Base-by-base conservation (phyloP, 139 green algal genomes). In the Pedinophyceae sp. region DNA sequence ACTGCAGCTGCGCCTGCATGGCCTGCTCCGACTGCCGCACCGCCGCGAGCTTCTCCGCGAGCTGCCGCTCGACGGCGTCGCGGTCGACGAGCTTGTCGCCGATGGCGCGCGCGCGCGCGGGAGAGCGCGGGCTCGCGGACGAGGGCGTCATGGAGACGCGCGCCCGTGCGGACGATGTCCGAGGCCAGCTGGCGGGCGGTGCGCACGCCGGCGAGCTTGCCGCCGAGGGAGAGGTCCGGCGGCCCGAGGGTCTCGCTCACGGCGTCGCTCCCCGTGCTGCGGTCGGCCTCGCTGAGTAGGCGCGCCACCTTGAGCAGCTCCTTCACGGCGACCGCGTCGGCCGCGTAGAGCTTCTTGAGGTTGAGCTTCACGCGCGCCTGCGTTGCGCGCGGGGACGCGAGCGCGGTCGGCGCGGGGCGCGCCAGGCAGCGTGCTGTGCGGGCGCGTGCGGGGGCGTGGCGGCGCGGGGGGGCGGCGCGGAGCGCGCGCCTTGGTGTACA, bases 331-430 rank as follows among this genome's bases (percentile, higher is more conserved):
- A 64, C 26, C 7, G 67, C 74, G 52, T 91, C 81, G 28, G 81
- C 81, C 20, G 70, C 63, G 66, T 94, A 93, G 28, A 94, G 64
- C 7, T 73, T 68, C 60, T 85, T 85, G 5, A 90, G 72, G 67
- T 92, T 85, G 10, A 93, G 72, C 58, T 86, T 85, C 48, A 93
- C 70, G 18, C 77, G 70, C n/a, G n/a, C n/a, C n/a, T n/a, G n/a
- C n/a, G n/a, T 25, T n/a, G 54, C 59, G 24, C 28, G 27, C 5
- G 15, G 43, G 19, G 16, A 45, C 38, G n/a, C 38, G 13, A 13
- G 13, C 38, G 16, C 38, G 13, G 38, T 45, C 38, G 16, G 38
- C 38, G 16, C 38, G 13, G 16, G 16, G 38, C 38, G 38, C 13
- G 38, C 13, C 13, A 16, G 38, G 38, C 38, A 45, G 38, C 38